Evolutionary conservation across 1,139 yeast genomes (phyloP), one percentile per base, ranked within the genome.

Genomic region (Suhomyces guaymorum): DNA sequence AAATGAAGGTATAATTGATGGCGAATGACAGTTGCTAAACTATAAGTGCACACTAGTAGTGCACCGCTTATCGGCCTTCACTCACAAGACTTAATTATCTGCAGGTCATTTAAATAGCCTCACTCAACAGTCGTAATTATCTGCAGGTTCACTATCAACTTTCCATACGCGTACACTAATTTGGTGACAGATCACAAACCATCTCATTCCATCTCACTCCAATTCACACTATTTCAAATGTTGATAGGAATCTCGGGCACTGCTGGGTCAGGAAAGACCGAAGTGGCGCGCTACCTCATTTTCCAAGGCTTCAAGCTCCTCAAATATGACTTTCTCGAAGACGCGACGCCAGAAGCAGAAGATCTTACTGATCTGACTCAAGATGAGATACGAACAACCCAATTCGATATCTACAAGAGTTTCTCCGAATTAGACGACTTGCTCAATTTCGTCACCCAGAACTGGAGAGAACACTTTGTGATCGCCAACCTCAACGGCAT

Each of bases 181-280:
- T n/a, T n/a, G n/a, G n/a, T n/a, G n/a, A n/a, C n/a, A n/a, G n/a
- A n/a, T n/a, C n/a, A n/a, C n/a, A n/a, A n/a, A n/a, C n/a, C 20
- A 18, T 9, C 20, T 18, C 20, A 18, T 18, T 18, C 20, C 20
- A 7, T 9, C 7, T 18, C 20, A 18, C 20, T 18, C 8, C 7
- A 7, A 18, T 18, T n/a, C n/a, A n/a, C n/a, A n/a, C 10, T 7
- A 21, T 11, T 10, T 11, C 6, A 5, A 21, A 86, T 86, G 95
- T 67, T 86, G 28, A 76, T 86, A 31, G 95, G 94, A 2, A 69
- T 86, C 7, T 78, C 90, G 1, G 95, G 95, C 0, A 75, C 89
- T 0, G 56, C 75, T 0, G 73, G 82, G 32, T 72, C 94, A 5
- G 95, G 95, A 1, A 79, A 81, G 46, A 70, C 79, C 3, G 84